These are phyloP conservation scores for Climacium dendroides DNA, from an alignment of 225 moss, liverwort and hornwort species.

Conservation along the genomic window DNA sequence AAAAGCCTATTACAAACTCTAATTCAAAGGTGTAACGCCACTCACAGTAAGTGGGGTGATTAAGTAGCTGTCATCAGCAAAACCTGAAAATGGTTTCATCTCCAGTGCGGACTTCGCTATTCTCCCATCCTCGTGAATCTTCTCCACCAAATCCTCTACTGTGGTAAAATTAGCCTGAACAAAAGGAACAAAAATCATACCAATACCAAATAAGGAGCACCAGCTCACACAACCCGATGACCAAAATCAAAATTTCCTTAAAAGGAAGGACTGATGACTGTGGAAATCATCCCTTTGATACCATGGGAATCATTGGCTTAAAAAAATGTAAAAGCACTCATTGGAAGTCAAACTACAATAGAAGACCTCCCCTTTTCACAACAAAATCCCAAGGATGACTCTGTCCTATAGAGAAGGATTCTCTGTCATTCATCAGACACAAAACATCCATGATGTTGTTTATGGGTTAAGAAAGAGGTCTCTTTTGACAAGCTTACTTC, in stretches of 20 bases:
- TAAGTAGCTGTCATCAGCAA: conserved; percentile 19
- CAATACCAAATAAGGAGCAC: not conserved
- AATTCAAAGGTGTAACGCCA: not conserved
- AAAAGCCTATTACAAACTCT: not conserved
- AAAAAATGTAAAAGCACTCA: no score
- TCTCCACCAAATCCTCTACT: conserved; percentile 64
- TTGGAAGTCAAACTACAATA: no score
- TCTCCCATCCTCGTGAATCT: conserved; percentile 74
- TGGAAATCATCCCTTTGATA: no score
- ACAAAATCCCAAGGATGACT: no score
- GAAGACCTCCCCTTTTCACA: no score
- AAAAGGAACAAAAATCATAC: not conserved
- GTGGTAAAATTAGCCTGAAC: conserved; percentile 71
- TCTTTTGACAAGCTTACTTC: not conserved
- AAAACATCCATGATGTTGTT: no score
- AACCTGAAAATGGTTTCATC: conserved; percentile 31
- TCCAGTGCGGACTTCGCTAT: conserved; percentile 61
- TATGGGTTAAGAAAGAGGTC: not conserved
- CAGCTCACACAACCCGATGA: not conserved
- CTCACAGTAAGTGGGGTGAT: conserved; percentile 11
- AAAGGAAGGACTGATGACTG: no score
- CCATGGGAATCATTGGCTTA: no score
- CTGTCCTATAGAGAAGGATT: no score
- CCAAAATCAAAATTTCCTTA: no score
- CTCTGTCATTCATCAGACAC: no score